Evolutionary conservation across 495 filamentous ascomycete genomes (phyloP), one percentile per base, ranked within the genome.

Genomic region (Hypoxylon lienhwacheense): DNA sequence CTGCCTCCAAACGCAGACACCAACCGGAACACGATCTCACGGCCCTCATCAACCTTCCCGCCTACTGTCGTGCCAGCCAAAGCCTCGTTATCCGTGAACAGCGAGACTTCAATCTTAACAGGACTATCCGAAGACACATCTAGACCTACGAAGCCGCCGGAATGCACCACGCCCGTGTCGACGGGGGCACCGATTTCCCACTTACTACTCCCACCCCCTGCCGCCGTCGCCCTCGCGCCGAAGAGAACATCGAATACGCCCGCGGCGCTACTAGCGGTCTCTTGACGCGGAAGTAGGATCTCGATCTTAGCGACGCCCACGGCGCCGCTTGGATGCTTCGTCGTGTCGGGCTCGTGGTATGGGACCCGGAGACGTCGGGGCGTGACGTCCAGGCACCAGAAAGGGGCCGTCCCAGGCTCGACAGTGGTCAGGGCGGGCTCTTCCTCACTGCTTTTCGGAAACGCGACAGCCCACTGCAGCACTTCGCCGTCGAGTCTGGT

Each of bases 301-400:
- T 66, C 67, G 11, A 81, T 57, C 17, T 64, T 60, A 11, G 61
- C 68, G 22, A 84, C 71, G 0, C 78, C 77, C 12, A 74, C 51
- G 4, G 64, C 77, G 1, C 72, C 73, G 20, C 63, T 71, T 0
- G 76, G 69, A 68, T 83, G 77, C 19, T 51, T 65, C 1, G 66
- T 67, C 14, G 56, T 66, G 15, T 63, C 63, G 12, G 39, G 53
- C 5, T 47, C 44, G 6, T 35, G 25, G 10, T 65, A 51, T 10
- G 81, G 77, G 4, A 80, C 80, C 16, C 80, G 47, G 10, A 73
- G 39, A 3, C 58, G 41, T 10, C 81, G 55, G 12, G 66, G 55
- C 46, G 80, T 82, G 5, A 78, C 63, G 55, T 85, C 81, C 24
- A 81, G 64, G 51, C 80, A 82, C 72, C 77, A 84, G 48, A 84